These are phyloP conservation scores for Pseudognaphalium luteoalbum DNA, from an alignment of 129 eudicot species.

Conservation along the genomic window DNA sequence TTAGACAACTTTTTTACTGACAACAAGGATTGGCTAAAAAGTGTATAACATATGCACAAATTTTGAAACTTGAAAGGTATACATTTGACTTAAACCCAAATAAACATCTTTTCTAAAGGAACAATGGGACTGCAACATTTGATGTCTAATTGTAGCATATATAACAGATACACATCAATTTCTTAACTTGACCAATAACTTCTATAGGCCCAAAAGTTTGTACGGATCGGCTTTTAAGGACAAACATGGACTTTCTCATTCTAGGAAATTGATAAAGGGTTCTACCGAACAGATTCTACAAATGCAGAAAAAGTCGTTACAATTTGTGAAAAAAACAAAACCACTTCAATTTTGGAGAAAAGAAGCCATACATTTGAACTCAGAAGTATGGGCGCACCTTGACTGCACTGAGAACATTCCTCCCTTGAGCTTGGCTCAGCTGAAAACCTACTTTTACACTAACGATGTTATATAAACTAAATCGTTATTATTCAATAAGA, in stretches of 20 bases:
- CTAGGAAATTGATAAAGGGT: not conserved
- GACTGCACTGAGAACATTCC: constrained; percentile 76
- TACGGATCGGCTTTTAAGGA: constrained; percentile 19
- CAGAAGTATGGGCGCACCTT: constrained; percentile 23
- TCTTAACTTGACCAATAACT: not conserved
- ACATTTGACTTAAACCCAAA: constrained; percentile 9
- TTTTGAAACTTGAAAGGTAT: not conserved
- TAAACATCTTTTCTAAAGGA: no score
- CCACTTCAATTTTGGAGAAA: not conserved
- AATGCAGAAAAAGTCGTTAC: not conserved
- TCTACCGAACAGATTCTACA: not conserved
- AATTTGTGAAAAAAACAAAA: not conserved
- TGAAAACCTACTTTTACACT: not conserved
- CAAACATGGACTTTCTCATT: constrained; percentile 2
- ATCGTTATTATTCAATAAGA: not conserved
- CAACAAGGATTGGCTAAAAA: not conserved
- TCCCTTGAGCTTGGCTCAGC: constrained; percentile 59
- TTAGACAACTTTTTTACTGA: not conserved
- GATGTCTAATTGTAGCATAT: not conserved
- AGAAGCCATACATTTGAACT: constrained; percentile 17
- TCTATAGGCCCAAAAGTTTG: not conserved
- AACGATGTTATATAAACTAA: not conserved
- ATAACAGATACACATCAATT: not conserved
- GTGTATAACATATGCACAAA: not conserved
- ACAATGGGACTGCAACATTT: not conserved